Conservation (phyloP, 129 eudicot genomes). For the Helianthus tuberosus region DNA sequence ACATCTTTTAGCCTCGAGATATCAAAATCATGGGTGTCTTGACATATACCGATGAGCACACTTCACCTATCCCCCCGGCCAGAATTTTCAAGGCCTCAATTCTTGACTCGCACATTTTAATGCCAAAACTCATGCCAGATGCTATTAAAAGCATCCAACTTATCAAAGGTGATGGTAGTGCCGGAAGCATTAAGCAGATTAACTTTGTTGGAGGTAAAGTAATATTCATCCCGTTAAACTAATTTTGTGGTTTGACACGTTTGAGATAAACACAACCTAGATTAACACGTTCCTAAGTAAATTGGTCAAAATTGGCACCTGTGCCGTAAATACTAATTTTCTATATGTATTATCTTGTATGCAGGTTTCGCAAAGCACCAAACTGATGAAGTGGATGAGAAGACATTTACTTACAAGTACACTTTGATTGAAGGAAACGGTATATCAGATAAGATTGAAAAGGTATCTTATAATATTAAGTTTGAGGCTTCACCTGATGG, state of each 20-base stretch:
- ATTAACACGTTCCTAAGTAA: too few relatives aligned
- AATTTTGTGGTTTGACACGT: not conserved
- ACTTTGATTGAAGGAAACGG: constrained; percentile 44
- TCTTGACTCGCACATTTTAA: not conserved
- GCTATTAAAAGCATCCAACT: not conserved
- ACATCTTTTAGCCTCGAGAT: too few relatives aligned
- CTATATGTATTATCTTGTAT: not conserved
- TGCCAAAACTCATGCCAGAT: not conserved
- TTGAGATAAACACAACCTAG: not conserved
- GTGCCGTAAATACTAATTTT: too few relatives aligned
- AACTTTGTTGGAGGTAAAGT: not conserved
- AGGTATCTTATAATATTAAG: constrained; percentile 32
- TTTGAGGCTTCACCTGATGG: constrained; percentile 30
- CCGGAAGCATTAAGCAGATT: not conserved
- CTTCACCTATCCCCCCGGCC: not conserved
- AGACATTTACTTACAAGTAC: constrained; percentile 40
- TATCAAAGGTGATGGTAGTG: not conserved
- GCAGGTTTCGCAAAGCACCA: constrained; percentile 37
- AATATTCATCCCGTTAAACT: not conserved
- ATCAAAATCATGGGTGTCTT: constrained; percentile 2
- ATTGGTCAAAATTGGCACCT: too few relatives aligned
- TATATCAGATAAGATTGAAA: constrained; percentile 37
- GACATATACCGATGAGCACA: not conserved
- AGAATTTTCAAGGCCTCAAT: constrained; percentile 4
- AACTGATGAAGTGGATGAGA: constrained; percentile 32